These are phyloP conservation scores for Tulasnella sp. DNA, from an alignment of 768 basidiomycete genomes.

Conservation along the genomic window DNA sequence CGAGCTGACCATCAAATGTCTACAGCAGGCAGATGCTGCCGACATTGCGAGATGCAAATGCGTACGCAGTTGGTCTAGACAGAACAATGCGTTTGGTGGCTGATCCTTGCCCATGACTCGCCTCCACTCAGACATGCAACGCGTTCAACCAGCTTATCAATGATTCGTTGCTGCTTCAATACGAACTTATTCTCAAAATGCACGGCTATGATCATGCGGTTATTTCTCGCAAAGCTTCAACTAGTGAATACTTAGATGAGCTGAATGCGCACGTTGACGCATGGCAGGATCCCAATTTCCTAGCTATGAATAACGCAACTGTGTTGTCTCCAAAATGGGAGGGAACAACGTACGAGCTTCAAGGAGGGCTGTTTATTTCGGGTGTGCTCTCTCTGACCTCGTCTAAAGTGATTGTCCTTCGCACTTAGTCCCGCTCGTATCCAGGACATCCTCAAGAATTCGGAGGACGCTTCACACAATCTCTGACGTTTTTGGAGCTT, in stretches of 20 bases:
- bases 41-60: too few species aligned
- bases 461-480: not conserved
- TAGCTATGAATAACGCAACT: not conserved
- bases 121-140: too few species aligned
- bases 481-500: not conserved
- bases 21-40: too few species aligned
- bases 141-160: not conserved
- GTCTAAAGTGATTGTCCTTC: too few species aligned
- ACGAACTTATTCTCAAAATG: not conserved
- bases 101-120: too few species aligned
- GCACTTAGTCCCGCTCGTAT: too few species aligned
- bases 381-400: too few species aligned
- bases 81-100: too few species aligned
- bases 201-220: not conserved
- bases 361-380: constrained; percentile 6
- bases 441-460: too few species aligned
- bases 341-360: constrained; percentile 8
- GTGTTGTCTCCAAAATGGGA: not conserved
- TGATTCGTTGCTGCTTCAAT: not conserved
- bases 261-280: not conserved
- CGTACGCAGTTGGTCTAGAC: too few species aligned
- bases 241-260: not conserved
- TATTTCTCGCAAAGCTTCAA: not conserved
- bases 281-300: constrained; percentile 5
- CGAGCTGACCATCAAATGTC: too few species aligned